Conservation (phyloP, 1,284 basidiomycete species). For the Ceratorhiza oryzae-sativae region DNA sequence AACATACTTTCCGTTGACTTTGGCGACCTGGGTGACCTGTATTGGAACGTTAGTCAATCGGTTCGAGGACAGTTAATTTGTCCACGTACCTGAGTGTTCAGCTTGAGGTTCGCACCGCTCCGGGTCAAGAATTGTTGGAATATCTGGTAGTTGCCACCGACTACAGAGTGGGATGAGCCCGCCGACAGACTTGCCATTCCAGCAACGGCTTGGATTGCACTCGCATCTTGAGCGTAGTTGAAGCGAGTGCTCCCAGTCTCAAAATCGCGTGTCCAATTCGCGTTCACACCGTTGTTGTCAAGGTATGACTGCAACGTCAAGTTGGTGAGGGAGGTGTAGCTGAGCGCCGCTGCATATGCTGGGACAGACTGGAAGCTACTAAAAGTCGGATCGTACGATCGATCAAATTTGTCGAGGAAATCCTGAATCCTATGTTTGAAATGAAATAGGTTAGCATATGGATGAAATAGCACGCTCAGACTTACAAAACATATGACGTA, state of each 20-base stretch:
- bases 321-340: slow-evolving; percentile 61
- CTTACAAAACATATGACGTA: slow-evolving; percentile 59
- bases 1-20: slow-evolving; percentile 5
- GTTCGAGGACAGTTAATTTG: background rate
- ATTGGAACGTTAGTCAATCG: background rate
- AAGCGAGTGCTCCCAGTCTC: slow-evolving; percentile 85
- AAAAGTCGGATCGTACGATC: background rate
- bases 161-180: slow-evolving; percentile 68
- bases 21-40: slow-evolving; percentile 14
- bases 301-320: slow-evolving; percentile 70
- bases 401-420: slow-evolving; percentile 50
- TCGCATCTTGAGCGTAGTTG: slow-evolving; percentile 84
- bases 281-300: slow-evolving; percentile 61
- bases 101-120: slow-evolving; percentile 71
- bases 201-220: slow-evolving; percentile 81
- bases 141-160: slow-evolving; percentile 84
- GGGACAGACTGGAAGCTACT: slow-evolving; percentile 54
- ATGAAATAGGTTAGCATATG: slow-evolving; percentile 50
- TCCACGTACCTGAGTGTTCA: slow-evolving; percentile 68
- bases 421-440: slow-evolving; percentile 63
- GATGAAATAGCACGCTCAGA: slow-evolving; percentile 3
- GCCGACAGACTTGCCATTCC: slow-evolving; percentile 79
- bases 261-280: slow-evolving; percentile 75
- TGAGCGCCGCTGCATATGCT: slow-evolving; percentile 60
- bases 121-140: slow-evolving; percentile 82